Evolutionary conservation across 768 basidiomycete species (phyloP).

Genomic region (Nidula microcarpa): DNA sequence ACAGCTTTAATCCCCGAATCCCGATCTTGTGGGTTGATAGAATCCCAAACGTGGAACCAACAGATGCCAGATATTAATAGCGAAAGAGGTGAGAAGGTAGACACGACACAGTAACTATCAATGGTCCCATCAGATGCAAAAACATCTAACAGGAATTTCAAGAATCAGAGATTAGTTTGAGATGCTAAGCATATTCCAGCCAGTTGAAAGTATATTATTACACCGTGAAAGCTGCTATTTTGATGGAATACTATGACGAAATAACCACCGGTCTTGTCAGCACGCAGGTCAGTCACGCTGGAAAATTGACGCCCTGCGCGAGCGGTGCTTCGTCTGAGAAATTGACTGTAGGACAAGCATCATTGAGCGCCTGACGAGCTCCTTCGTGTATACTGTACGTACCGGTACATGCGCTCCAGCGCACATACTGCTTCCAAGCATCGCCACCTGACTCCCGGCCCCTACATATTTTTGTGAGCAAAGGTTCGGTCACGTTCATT

Average conservation of each 20-base stretch:
- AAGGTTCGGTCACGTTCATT: slow-evolving; percentile 8
- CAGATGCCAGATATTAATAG: no score
- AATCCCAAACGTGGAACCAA: no score
- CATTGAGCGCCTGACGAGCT: neutral
- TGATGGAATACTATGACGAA: no score
- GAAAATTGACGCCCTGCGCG: slow-evolving; percentile 91
- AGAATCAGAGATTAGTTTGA: no score
- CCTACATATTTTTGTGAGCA: slow-evolving; percentile 41
- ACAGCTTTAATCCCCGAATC: slow-evolving; percentile 3
- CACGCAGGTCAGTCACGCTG: slow-evolving; percentile 25
- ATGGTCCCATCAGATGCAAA: no score
- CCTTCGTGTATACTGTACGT: slow-evolving; percentile 11
- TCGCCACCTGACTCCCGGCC: slow-evolving; percentile 97
- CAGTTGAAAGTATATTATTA: no score
- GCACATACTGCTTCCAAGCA: slow-evolving; percentile 97
- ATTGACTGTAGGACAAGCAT: slow-evolving; percentile 51
- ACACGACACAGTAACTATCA: no score
- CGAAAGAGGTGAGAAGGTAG: no score
- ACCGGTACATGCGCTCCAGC: slow-evolving; percentile 87
- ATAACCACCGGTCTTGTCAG: no score
- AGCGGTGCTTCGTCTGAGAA: slow-evolving; percentile 87
- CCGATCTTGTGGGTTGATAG: neutral
- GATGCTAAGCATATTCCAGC: no score
- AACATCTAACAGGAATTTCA: no score
- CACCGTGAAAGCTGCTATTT: no score